Base-by-base conservation (phyloP, 495 filamentous ascomycete species). In the Cladorrhinum samala region DNA sequence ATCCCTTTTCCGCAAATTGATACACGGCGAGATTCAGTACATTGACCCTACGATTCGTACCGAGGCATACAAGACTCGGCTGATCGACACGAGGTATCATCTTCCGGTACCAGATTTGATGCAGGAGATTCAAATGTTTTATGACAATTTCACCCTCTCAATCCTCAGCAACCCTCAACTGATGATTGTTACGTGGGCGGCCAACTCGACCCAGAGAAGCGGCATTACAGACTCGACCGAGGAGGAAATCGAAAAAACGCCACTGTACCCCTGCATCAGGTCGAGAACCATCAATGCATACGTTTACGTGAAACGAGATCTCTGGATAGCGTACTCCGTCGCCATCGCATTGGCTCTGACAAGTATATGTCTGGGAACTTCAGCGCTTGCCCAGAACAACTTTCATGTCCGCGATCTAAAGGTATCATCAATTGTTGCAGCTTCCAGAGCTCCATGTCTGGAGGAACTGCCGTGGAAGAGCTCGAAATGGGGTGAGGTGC, bases 131-230 rank as follows among this genome's bases (percentile, higher is more conserved):
- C 53, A 55, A 23, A 13, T 11, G 1, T 57, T 63, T 11, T 67
- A 65, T 50, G 64, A 67, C 2, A 58, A 65, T 44, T 65, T 67
- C 9, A 50, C 59, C 14, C 55, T 67, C 21, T 65, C 62, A 0
- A 50, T 65, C 4, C 55, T 67, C 18, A 52, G 54, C 33, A 57
- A 67, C 51, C 64, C 64, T 33, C 55, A 57, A 23, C 59, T 67
- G 39, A 21, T 65, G 40, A 45, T 60, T 17, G 60, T 65, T 9
- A 16, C 62, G 0, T 67, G 64, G 64, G 64, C 64, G 9, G 55
- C 59, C 17, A 25, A 54, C 3, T 50, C 54, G 0, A 14, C 9
- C 9, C 20, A 52, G 20, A 50, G 37, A 17, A 46, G 45, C 17
- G 62, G 64, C 17, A 23, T 52, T 27, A 45, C 30, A 18, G 49